These are phyloP conservation scores for Hypoxylon sp. DNA, from an alignment of 2,329 filamentous ascomycete genomes.

Conservation along the genomic window DNA sequence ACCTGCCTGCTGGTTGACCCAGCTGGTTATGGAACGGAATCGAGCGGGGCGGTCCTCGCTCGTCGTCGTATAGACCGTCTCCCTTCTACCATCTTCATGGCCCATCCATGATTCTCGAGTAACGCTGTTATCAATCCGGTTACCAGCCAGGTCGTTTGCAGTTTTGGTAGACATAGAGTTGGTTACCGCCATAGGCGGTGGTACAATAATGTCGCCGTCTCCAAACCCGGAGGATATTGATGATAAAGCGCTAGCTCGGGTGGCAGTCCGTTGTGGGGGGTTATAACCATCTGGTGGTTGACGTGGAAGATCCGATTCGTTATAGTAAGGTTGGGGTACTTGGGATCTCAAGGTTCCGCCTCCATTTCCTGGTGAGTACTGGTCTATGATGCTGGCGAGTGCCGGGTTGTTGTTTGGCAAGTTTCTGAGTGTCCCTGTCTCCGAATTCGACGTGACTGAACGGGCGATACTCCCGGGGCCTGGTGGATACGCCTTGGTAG, in stretches of 20 bases:
- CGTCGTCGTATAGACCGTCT: conserved; percentile 67
- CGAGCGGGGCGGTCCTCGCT: conserved; percentile 69
- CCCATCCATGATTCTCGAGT: conserved; percentile 58
- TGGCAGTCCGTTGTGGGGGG: conserved; percentile 55
- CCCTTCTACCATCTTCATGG: conserved; percentile 55
- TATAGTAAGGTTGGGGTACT: conserved; percentile 58
- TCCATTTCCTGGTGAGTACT: conserved; percentile 51
- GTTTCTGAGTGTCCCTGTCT: conserved; percentile 43
- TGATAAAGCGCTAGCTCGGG: conserved; percentile 67
- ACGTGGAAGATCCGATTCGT: conserved; percentile 58
- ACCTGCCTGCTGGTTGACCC: conserved; percentile 75
- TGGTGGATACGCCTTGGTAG: conserved; percentile 43
- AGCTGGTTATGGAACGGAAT: conserved; percentile 72
- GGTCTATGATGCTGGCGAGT: conserved; percentile 46
- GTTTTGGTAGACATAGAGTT: conserved; percentile 38
- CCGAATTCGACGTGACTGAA: conserved; percentile 39
- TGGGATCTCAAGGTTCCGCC: conserved; percentile 55
- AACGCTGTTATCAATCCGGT: conserved; percentile 35
- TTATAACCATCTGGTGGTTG: conserved; percentile 58
- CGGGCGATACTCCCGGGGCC: conserved; percentile 40
- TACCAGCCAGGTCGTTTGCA: neutral
- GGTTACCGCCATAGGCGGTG: conserved; percentile 50
- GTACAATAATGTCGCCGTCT: conserved; percentile 71
- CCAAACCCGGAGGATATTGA: conserved; percentile 76
- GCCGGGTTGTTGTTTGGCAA: conserved; percentile 36